phyloP scores from a whole-genome alignment of 1,139 yeast genomes.

The Pichia sp. region DNA sequence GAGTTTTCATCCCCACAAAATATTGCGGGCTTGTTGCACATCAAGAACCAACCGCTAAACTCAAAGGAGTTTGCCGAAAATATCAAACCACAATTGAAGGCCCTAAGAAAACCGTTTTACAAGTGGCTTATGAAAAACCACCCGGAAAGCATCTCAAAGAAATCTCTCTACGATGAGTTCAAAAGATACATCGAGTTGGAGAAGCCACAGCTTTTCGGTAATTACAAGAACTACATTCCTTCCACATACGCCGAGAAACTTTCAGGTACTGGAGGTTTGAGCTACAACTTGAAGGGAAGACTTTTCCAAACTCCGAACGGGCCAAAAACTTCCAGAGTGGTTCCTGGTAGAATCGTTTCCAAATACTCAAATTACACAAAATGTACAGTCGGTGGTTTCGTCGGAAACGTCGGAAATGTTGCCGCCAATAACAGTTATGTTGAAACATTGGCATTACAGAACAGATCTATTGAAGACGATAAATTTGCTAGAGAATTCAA shows the following conservation, averaged over 20 bases:
- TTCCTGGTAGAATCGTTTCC: slow-evolving; percentile 66
- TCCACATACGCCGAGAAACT: slow-evolving; percentile 22
- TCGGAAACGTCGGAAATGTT: slow-evolving; percentile 33
- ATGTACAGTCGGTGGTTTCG: slow-evolving; percentile 76
- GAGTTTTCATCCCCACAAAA: slow-evolving; percentile 14
- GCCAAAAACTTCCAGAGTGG: slow-evolving; percentile 50
- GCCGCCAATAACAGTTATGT: slow-evolving; percentile 24
- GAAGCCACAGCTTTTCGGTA: slow-evolving; percentile 14
- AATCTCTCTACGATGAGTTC: slow-evolving; percentile 33
- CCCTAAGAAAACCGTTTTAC: slow-evolving; percentile 37
- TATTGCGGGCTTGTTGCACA: slow-evolving; percentile 26
- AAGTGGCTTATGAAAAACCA: slow-evolving; percentile 38
- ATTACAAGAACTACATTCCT: slow-evolving; percentile 17
- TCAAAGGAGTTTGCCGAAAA: slow-evolving; percentile 21
- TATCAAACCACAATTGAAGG: slow-evolving; percentile 24
- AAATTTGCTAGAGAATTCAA: slow-evolving; percentile 26
- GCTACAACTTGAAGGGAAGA: slow-evolving; percentile 69
- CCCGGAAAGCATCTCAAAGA: slow-evolving; percentile 33
- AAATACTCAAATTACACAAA: slow-evolving; percentile 38
- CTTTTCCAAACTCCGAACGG: slow-evolving; percentile 75
- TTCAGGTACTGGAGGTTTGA: slow-evolving; percentile 69
- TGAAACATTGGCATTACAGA: slow-evolving; percentile 19
- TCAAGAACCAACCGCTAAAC: slow-evolving; percentile 22
- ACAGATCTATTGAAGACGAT: slow-evolving; percentile 22
- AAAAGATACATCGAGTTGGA: slow-evolving; percentile 34